Conservation (phyloP, 2,329 filamentous ascomycete species). For the Cordyceps tenuipes region DNA sequence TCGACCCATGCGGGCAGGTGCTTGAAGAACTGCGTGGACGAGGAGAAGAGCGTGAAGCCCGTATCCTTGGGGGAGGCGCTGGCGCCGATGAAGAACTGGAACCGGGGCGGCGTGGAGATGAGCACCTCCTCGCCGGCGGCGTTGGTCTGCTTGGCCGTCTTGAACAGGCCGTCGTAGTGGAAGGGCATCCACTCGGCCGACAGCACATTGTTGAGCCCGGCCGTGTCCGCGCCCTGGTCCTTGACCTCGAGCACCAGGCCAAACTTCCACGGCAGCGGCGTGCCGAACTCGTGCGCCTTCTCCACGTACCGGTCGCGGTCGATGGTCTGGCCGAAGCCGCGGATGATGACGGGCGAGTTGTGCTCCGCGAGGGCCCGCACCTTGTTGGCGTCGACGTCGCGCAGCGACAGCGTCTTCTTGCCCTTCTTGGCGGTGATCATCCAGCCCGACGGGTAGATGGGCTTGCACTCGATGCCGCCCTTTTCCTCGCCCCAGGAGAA, state of each 20-base stretch:
- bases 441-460: constrained; percentile 39
- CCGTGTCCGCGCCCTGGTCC: constrained; percentile 34
- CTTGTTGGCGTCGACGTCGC: constrained; percentile 35
- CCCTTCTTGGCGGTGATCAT: constrained; percentile 30
- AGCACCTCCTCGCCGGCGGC: constrained; percentile 32
- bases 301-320: constrained; percentile 36
- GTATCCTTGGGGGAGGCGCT: constrained; percentile 39
- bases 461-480: constrained; percentile 32
- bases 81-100: constrained; percentile 44
- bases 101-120: constrained; percentile 37
- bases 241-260: constrained; percentile 43
- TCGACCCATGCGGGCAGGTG: constrained; percentile 32
- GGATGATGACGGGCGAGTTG: constrained; percentile 45
- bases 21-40: constrained; percentile 40
- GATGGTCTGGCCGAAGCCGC: constrained; percentile 40
- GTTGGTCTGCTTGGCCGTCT: constrained; percentile 34
- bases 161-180: constrained; percentile 51
- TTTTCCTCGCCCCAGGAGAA: constrained; percentile 31
- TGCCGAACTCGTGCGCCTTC: constrained; percentile 39
- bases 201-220: constrained; percentile 43
- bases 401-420: constrained; percentile 27
- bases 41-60: constrained; percentile 46
- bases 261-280: constrained; percentile 42
- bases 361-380: constrained; percentile 37
- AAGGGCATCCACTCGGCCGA: constrained; percentile 48